Evolutionary conservation across 768 basidiomycete species (phyloP).

Genomic region (Lyophyllum decastes): DNA sequence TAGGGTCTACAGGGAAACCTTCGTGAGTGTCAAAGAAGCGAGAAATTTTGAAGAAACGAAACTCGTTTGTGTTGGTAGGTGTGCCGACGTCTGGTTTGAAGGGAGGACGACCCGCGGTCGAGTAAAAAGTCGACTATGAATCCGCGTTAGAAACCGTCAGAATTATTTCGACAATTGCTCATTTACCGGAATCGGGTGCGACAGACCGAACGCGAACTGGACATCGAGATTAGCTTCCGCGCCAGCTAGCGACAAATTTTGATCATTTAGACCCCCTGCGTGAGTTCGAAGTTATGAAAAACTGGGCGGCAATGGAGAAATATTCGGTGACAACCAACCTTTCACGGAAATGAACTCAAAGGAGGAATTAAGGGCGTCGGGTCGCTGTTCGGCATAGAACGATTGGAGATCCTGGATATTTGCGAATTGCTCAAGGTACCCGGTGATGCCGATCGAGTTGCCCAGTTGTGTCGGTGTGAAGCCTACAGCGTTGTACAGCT

Average conservation of each 20-base stretch:
- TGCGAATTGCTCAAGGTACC: conserved; percentile 52
- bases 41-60: neutral
- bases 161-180: neutral
- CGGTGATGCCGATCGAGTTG: conserved; percentile 55
- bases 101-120: conserved; percentile 63
- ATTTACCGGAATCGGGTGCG: conserved; percentile 53
- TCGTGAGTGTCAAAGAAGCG: neutral
- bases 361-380: conserved; percentile 45
- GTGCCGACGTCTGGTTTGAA: conserved; percentile 48
- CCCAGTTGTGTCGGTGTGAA: conserved; percentile 41
- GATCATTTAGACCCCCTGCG: conserved; percentile 59
- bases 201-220: conserved; percentile 62
- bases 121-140: conserved; percentile 51
- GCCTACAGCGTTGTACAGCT: conserved; percentile 54
- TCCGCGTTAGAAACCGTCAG: neutral
- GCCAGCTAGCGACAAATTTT: conserved; percentile 50
- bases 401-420: conserved; percentile 51
- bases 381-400: conserved; percentile 48
- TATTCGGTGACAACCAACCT: conserved; percentile 32
- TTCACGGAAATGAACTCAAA: conserved; percentile 60
- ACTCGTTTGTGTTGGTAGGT: conserved; percentile 41
- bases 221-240: conserved; percentile 64
- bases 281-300: conserved; percentile 9
- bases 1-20: conserved; percentile 26
- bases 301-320: neutral